Evolutionary conservation across 1,284 basidiomycete genomes (phyloP).

Genomic region (Schizophyllum commune): DNA sequence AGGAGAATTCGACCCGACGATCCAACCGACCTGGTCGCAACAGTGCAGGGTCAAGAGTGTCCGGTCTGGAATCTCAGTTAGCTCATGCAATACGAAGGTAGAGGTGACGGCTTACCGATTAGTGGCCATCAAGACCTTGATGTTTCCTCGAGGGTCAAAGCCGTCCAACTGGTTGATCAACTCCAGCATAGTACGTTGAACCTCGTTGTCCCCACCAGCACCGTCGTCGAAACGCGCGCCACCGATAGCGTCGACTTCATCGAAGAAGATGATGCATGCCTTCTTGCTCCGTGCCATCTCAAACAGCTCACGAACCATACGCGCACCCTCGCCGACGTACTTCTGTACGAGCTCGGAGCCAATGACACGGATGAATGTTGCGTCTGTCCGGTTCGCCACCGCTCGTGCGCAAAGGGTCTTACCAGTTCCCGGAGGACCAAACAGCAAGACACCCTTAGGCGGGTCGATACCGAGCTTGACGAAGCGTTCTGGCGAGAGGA

Average conservation of each 20-base stretch:
- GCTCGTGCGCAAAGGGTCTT: conserved; percentile 98
- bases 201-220: conserved; percentile 98
- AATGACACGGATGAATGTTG: conserved; percentile 98
- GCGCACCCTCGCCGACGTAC: conserved; percentile 97
- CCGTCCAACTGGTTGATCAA: conserved; percentile 98
- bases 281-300: conserved; percentile 99
- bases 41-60: conserved; percentile 96
- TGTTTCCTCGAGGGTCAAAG: conserved; percentile 97
- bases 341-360: conserved; percentile 99
- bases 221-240: conserved; percentile 99
- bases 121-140: conserved; percentile 99
- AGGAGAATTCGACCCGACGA: conserved; percentile 90
- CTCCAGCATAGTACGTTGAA: conserved; percentile 99
- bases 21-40: conserved; percentile 95
- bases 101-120: conserved; percentile 56
- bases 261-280: conserved; percentile 99
- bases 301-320: conserved; percentile 98
- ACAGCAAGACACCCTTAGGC: conserved; percentile 96
- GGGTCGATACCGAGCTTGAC: conserved; percentile 98
- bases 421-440: conserved; percentile 95
- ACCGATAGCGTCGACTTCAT: conserved; percentile 96
- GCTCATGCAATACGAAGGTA: conserved; percentile 4
- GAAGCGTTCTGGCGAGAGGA: conserved; percentile 95
- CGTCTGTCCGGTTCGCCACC: conserved; percentile 97
- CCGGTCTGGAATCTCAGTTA: conserved; percentile 55